Evolutionary conservation across 2,329 filamentous ascomycete species (phyloP).

Genomic region (Neonectria magnoliae): DNA sequence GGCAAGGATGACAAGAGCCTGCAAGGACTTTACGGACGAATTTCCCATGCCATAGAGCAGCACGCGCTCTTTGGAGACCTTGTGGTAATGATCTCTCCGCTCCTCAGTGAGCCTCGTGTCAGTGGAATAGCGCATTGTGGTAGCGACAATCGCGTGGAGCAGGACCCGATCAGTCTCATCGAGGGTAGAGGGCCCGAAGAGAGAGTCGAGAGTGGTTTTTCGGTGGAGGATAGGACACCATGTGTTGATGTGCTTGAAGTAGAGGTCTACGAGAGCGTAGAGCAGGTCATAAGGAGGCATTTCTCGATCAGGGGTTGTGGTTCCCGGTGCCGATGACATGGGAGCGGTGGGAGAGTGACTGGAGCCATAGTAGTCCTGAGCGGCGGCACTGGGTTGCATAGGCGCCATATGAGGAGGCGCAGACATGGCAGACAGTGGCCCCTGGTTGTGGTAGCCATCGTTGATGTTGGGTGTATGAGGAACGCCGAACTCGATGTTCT

Average conservation of each 20-base stretch:
- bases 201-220: slow-evolving; percentile 79
- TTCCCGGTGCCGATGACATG: slow-evolving; percentile 55
- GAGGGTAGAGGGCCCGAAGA: slow-evolving; percentile 80
- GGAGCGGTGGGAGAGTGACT: slow-evolving; percentile 66
- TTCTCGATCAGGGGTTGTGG: slow-evolving; percentile 63
- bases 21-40: slow-evolving; percentile 86
- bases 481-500: slow-evolving; percentile 62
- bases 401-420: slow-evolving; percentile 46
- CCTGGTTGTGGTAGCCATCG: slow-evolving; percentile 60
- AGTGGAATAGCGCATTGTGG: slow-evolving; percentile 83
- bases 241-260: slow-evolving; percentile 82
- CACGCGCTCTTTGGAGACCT: slow-evolving; percentile 85
- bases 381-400: slow-evolving; percentile 53
- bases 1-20: slow-evolving; percentile 87
- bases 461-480: slow-evolving; percentile 58
- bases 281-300: slow-evolving; percentile 79
- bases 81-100: slow-evolving; percentile 78
- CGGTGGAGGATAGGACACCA: slow-evolving; percentile 94
- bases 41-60: slow-evolving; percentile 89
- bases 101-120: slow-evolving; percentile 79
- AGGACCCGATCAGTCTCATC: slow-evolving; percentile 86
- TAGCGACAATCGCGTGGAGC: slow-evolving; percentile 88
- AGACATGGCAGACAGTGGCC: slow-evolving; percentile 53
- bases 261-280: slow-evolving; percentile 78
- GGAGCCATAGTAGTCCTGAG: slow-evolving; percentile 62